A percentile compares a stretch with the other conserved stretches of the same genome.
Evolutionary conservation across 2,329 filamentous ascomycete species (phyloP).

Genomic region (Verticillium alfalfae): DNA sequence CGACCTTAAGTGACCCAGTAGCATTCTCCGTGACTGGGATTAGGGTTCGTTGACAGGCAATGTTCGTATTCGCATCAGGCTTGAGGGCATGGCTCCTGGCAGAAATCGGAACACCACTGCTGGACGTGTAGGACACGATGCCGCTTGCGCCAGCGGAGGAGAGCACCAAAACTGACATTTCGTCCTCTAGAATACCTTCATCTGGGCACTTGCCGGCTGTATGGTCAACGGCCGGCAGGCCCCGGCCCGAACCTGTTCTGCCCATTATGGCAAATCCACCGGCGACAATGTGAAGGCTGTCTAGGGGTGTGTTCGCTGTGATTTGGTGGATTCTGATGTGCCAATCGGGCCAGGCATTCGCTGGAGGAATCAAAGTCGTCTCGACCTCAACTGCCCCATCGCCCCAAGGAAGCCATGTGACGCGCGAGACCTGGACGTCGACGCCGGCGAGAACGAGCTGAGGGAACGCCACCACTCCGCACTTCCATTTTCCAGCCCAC

Average conservation of each 20-base stretch:
- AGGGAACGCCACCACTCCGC: constrained; percentile 4
- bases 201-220: not conserved
- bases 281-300: constrained; percentile 10
- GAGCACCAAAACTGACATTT: not conserved
- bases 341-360: constrained; percentile 26
- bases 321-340: constrained; percentile 20
- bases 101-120: too few species aligned
- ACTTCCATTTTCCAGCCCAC: constrained; percentile 23
- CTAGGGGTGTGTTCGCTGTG: not conserved
- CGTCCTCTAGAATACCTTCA: constrained; percentile 1
- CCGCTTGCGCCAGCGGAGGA: constrained; percentile 3
- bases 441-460: not conserved
- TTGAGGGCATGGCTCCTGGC: constrained; percentile 9
- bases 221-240: not conserved
- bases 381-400: constrained; percentile 18
- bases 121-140: not conserved
- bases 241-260: not conserved
- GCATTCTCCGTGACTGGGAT: constrained; percentile 8
- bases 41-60: constrained; percentile 14
- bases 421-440: not conserved
- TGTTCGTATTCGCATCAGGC: constrained; percentile 20
- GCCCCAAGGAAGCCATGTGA: constrained; percentile 18
- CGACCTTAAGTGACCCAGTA: not conserved
- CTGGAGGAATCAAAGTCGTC: constrained; percentile 20
- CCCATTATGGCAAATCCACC: constrained; percentile 16